These are phyloP conservation scores for Aspergillus fructus DNA, from an alignment of 2,329 filamentous ascomycete genomes.

Conservation along the genomic window DNA sequence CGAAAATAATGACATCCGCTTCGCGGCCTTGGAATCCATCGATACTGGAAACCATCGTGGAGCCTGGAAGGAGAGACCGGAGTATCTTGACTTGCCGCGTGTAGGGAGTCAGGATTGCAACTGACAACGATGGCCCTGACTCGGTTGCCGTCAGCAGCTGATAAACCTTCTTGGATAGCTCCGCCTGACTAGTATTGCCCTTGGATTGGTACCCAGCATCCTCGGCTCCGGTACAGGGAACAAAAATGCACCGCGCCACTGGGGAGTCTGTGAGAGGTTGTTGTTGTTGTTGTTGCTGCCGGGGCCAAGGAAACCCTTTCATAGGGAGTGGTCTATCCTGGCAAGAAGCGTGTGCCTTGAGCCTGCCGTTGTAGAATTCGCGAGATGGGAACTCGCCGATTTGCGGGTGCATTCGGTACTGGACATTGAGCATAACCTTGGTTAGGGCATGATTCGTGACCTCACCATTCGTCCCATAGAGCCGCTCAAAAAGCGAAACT, in stretches of 20 bases:
- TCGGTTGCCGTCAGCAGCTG: background rate
- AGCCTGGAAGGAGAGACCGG: background rate
- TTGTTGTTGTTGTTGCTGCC: background rate
- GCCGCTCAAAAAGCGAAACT: background rate
- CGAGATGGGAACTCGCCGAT: background rate
- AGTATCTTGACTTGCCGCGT: background rate
- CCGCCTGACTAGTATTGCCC: background rate
- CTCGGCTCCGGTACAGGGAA: background rate
- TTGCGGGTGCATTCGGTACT: constrained; percentile 2
- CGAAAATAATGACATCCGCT: background rate
- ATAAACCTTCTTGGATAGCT: background rate
- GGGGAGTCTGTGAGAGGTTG: too few relatives aligned
- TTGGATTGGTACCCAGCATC: background rate
- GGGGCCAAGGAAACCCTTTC: background rate
- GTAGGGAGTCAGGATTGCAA: background rate
- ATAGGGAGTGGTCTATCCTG: background rate
- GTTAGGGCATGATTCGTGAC: background rate
- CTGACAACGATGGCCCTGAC: background rate
- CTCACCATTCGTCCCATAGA: background rate
- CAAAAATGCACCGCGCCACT: background rate
- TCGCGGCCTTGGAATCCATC: background rate
- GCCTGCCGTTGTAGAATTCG: background rate
- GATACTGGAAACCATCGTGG: background rate
- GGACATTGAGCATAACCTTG: constrained; percentile 1
- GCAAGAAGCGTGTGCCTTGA: background rate